These are phyloP conservation scores for Citrus trifoliata DNA, from an alignment of 345 rosid genomes.

Conservation along the genomic window DNA sequence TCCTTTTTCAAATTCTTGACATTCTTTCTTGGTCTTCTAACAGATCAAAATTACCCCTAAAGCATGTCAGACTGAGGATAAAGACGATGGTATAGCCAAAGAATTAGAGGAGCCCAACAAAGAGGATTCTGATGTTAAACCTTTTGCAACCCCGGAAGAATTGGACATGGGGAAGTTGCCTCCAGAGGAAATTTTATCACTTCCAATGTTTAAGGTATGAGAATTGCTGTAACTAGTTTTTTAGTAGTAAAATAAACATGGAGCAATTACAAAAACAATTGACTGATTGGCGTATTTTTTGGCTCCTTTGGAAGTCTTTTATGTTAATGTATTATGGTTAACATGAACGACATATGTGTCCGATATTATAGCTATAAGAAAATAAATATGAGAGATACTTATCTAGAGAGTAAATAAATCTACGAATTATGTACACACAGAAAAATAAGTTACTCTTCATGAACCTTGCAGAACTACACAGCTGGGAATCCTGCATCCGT, in stretches of 20 bases:
- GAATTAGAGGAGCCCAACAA: conserved; percentile 40
- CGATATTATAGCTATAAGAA: not conserved
- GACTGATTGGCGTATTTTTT: not conserved
- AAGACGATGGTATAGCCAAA: conserved; percentile 38
- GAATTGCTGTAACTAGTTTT: conserved; percentile 13
- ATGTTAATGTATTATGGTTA: not conserved
- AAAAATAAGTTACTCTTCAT: not conserved
- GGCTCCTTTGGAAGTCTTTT: not conserved
- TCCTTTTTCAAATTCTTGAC: conserved; percentile 3
- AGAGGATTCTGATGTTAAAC: conserved; percentile 34
- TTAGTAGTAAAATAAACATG: not conserved
- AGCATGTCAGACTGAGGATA: conserved; percentile 42
- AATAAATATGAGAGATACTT: not conserved
- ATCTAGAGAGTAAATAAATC: not conserved
- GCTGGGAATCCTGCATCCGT: conserved; percentile 84
- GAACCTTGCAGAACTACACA: conserved; percentile 68
- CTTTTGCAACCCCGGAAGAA: conserved; percentile 57
- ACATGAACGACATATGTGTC: not conserved
- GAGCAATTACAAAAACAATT: not conserved
- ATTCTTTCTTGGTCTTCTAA: conserved; percentile 17
- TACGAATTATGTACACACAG: not conserved
- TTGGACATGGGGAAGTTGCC: conserved; percentile 74
- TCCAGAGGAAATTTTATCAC: conserved; percentile 82
- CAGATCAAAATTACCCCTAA: conserved; percentile 82
- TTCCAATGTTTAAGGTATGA: conserved; percentile 85